These are phyloP conservation scores for Xylaria cubensis DNA, from an alignment of 495 filamentous ascomycete genomes.

Conservation along the genomic window DNA sequence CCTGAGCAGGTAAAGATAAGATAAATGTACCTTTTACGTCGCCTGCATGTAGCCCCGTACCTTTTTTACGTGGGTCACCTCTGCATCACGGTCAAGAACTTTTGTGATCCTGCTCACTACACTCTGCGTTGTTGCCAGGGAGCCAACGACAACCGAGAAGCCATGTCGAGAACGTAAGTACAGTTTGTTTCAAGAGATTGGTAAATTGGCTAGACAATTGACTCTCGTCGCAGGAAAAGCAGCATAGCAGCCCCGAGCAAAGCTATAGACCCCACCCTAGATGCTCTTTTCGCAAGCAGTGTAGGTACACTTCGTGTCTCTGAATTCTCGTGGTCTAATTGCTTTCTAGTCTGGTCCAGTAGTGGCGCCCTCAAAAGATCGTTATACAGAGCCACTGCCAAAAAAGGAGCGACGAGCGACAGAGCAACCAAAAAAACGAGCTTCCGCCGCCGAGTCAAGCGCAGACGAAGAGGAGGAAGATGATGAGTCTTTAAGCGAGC, in stretches of 20 bases:
- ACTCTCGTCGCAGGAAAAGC: conserved; percentile 37
- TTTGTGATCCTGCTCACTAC: background rate
- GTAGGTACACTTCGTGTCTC: conserved; percentile 56
- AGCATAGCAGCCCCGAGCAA: conserved; percentile 48
- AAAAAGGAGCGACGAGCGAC: conserved; percentile 38
- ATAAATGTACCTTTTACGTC: background rate
- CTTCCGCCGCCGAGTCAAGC: conserved; percentile 33
- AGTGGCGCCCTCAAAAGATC: conserved; percentile 59
- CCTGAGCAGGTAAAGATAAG: conserved; percentile 2
- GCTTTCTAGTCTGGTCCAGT: conserved; percentile 69
- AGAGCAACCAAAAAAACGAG: conserved; percentile 40
- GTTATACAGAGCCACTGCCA: conserved; percentile 51
- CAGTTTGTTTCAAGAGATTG: background rate
- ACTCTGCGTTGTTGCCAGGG: background rate
- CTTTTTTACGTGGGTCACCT: conserved; percentile 17
- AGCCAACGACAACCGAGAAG: conserved; percentile 1
- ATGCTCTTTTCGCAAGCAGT: conserved; percentile 81
- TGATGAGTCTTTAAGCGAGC: conserved; percentile 47
- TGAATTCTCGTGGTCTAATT: conserved; percentile 31
- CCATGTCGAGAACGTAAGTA: conserved; percentile 43
- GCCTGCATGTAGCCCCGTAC: background rate
- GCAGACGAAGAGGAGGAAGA: conserved; percentile 46
- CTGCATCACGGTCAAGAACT: background rate
- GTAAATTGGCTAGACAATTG: background rate
- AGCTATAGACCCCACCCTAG: conserved; percentile 75